Percentiles rank a stretch among this genome's conserved stretches.
phyloP scores from a whole-genome alignment of 352 stramenopile species.

The Globisporangium carolinianum region DNA sequence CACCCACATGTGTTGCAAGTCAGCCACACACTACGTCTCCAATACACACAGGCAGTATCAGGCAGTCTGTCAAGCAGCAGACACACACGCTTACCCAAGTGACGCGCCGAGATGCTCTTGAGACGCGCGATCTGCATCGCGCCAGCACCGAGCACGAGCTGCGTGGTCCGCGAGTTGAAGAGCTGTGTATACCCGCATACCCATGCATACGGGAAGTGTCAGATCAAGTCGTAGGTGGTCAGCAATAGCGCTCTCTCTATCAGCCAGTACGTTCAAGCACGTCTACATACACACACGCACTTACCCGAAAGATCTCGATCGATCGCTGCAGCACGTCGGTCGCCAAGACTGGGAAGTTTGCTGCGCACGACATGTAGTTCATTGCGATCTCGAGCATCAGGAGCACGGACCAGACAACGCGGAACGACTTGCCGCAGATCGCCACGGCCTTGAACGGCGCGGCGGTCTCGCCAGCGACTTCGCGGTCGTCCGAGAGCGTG shows the following conservation, averaged over 20 bases:
- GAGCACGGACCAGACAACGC: constrained; percentile 94
- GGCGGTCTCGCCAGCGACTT: constrained; percentile 51
- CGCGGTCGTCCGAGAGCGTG: constrained; percentile 60
- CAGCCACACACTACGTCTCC: background rate
- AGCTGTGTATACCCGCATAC: constrained; percentile 32
- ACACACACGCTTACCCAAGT: constrained; percentile 60
- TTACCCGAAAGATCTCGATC: constrained; percentile 86
- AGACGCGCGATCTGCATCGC: constrained; percentile 95
- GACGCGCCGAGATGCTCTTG: constrained; percentile 95
- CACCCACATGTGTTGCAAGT: background rate
- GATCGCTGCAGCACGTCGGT: constrained; percentile 92
- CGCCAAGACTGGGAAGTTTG: constrained; percentile 92
- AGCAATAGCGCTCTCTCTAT: background rate
- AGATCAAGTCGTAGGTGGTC: background rate
- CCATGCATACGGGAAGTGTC: constrained; percentile 5
- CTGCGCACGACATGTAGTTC: constrained; percentile 91
- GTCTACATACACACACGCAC: background rate
- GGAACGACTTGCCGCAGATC: constrained; percentile 91
- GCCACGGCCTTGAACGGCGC: constrained; percentile 75
- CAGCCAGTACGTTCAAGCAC: background rate
- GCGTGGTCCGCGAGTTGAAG: constrained; percentile 95
- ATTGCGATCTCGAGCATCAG: constrained; percentile 95
- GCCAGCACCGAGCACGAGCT: constrained; percentile 94
- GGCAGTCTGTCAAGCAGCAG: background rate
- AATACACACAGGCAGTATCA: background rate